Conservation (phyloP, 2,329 filamentous ascomycete species). For the Sordariomycetes sp. region DNA sequence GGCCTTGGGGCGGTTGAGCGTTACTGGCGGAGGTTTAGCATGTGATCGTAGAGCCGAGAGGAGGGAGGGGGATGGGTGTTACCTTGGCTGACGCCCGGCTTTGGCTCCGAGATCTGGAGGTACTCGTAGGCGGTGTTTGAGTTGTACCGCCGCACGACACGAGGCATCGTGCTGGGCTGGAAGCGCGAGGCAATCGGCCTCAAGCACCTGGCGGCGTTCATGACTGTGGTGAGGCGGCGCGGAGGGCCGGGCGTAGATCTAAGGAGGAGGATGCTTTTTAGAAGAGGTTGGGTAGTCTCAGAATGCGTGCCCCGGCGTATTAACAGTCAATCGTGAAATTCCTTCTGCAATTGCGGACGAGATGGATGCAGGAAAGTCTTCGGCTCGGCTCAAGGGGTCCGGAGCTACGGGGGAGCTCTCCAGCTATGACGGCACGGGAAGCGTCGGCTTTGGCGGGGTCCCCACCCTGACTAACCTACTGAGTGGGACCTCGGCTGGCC, state of each 20-base stretch:
- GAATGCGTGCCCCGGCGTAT: background rate
- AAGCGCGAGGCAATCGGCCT: conserved; percentile 32
- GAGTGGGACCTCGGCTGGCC: background rate
- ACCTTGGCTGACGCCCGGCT: conserved; percentile 87
- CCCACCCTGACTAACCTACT: background rate
- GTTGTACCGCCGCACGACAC: conserved; percentile 40
- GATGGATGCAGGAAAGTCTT: background rate
- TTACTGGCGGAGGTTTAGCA: conserved; percentile 45
- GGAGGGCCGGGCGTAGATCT: background rate
- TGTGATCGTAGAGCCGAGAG: background rate
- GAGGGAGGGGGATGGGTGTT: conserved; percentile 9
- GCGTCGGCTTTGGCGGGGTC: conserved; percentile 1
- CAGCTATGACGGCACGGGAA: background rate
- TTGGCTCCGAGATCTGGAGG: conserved; percentile 71
- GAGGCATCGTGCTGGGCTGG: conserved; percentile 45
- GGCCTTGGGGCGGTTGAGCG: conserved; percentile 86
- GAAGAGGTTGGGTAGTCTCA: background rate
- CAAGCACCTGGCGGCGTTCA: conserved; percentile 4
- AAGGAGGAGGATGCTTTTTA: background rate
- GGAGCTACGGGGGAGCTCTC: background rate
- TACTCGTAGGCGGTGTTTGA: conserved; percentile 58
- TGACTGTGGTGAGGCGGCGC: background rate
- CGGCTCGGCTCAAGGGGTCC: background rate
- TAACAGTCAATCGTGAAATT: background rate
- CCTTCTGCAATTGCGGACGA: background rate